Percentiles rank a stretch among this genome's conserved stretches.
phyloP scores from a whole-genome alignment of 2,329 filamentous ascomycete species.

The Sclerotinia borealis region DNA sequence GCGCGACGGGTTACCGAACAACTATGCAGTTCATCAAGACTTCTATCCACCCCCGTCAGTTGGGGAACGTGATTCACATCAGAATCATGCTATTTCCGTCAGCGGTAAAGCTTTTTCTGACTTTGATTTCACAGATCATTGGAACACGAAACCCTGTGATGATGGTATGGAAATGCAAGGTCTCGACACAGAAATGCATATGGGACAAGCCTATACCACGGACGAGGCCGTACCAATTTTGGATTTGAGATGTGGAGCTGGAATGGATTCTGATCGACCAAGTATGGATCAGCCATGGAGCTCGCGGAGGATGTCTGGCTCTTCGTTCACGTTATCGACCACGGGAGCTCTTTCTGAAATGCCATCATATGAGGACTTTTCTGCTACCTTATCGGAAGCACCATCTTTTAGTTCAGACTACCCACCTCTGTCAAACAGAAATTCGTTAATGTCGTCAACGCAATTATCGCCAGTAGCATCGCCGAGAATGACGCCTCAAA shows the following conservation, averaged over 20 bases:
- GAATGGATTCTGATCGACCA: constrained; percentile 45
- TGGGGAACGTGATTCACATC: constrained; percentile 41
- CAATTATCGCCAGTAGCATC: constrained; percentile 69
- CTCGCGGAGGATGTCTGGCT: constrained; percentile 62
- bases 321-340: constrained; percentile 67
- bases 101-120: constrained; percentile 11
- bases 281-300: constrained; percentile 48
- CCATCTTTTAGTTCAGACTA: constrained; percentile 62
- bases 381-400: constrained; percentile 58
- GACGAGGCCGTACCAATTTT: constrained; percentile 59
- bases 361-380: constrained; percentile 66
- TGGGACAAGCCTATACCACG: constrained; percentile 56
- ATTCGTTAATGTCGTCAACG: constrained; percentile 64
- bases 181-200: constrained; percentile 51
- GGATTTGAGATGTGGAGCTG: constrained; percentile 45
- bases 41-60: constrained; percentile 47
- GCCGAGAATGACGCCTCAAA: constrained; percentile 57
- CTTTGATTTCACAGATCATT: constrained; percentile 35
- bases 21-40: constrained; percentile 53
- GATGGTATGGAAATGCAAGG: constrained; percentile 50
- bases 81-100: constrained; percentile 15
- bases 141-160: constrained; percentile 52
- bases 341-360: constrained; percentile 60
- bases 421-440: constrained; percentile 59
- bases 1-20: constrained; percentile 44